Conservation (phyloP, 768 basidiomycete species). For the Daedaleopsis sinensis region DNA sequence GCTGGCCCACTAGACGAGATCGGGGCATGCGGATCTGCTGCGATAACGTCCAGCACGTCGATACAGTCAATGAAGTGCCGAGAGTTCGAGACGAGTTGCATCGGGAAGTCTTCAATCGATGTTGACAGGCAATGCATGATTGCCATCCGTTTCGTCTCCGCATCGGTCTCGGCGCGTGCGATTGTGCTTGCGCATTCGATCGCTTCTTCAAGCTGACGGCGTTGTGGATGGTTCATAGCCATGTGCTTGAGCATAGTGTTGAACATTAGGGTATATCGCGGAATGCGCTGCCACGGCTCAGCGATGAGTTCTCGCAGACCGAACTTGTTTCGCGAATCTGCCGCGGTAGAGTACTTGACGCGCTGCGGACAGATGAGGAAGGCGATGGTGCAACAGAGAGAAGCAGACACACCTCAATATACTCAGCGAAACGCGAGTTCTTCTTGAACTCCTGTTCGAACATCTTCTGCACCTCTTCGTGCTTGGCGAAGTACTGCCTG, state of each 20-base stretch:
- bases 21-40: slow-evolving; percentile 41
- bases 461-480: slow-evolving; percentile 89
- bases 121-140: slow-evolving; percentile 85
- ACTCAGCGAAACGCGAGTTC: slow-evolving; percentile 80
- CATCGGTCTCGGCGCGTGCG: slow-evolving; percentile 89
- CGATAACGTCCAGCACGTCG: slow-evolving; percentile 83
- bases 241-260: slow-evolving; percentile 92
- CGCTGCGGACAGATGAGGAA: slow-evolving; percentile 47
- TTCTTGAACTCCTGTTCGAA: slow-evolving; percentile 84
- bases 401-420: slow-evolving; percentile 72
- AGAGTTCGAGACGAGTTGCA: slow-evolving; percentile 85
- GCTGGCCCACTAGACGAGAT: slow-evolving; percentile 44
- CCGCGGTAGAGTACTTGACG: slow-evolving; percentile 79
- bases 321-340: slow-evolving; percentile 74
- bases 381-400: not conserved
- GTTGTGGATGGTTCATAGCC: slow-evolving; percentile 75
- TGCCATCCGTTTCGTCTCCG: slow-evolving; percentile 86
- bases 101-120: slow-evolving; percentile 89
- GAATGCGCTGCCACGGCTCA: slow-evolving; percentile 96
- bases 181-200: slow-evolving; percentile 89
- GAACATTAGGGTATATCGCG: slow-evolving; percentile 91
- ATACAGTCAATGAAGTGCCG: slow-evolving; percentile 90
- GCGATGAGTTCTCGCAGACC: slow-evolving; percentile 91
- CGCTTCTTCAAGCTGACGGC: slow-evolving; percentile 78
- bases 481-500: slow-evolving; percentile 87